These are phyloP conservation scores for Naganishia friedmannii DNA, from an alignment of 768 basidiomycete species.

Conservation along the genomic window DNA sequence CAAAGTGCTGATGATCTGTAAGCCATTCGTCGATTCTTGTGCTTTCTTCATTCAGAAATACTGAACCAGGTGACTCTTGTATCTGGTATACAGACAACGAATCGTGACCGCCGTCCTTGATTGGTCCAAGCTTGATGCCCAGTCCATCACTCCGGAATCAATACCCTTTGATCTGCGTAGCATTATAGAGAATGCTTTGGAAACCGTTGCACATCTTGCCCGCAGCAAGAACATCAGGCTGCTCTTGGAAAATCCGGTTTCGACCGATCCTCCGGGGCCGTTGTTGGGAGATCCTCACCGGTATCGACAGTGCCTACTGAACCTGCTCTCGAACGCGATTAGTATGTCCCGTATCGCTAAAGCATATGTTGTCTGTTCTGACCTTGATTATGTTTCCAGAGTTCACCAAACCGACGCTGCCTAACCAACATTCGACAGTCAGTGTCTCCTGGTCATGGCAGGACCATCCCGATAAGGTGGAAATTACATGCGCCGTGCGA, in stretches of 20 bases:
- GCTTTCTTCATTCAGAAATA: neutral
- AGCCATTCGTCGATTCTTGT: neutral
- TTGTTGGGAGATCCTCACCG: conserved; percentile 43
- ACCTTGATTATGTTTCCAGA: conserved; percentile 37
- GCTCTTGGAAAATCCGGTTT: conserved; percentile 36
- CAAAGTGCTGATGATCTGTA: conserved; percentile 39
- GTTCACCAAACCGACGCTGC: conserved; percentile 36
- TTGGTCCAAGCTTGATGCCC: conserved; percentile 31
- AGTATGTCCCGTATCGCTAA: conserved; percentile 14
- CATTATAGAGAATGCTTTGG: conserved; percentile 38
- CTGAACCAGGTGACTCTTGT: neutral
- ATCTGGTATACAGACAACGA: conserved; percentile 26
- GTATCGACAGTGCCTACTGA: conserved; percentile 42
- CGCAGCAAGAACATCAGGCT: conserved; percentile 44
- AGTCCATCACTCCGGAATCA: conserved; percentile 40
- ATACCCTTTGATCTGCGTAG: conserved; percentile 44
- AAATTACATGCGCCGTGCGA: conserved; percentile 34
- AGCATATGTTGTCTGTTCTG: neutral
- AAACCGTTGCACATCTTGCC: conserved; percentile 39
- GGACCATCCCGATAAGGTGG: conserved; percentile 20
- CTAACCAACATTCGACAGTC: neutral
- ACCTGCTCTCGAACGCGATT: conserved; percentile 42
- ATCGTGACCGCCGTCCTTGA: conserved; percentile 46
- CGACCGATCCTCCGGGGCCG: conserved; percentile 37
- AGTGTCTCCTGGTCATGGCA: conserved; percentile 35